Conservation (phyloP, 2,329 filamentous ascomycete species). For the Diaporthe humulicola region DNA sequence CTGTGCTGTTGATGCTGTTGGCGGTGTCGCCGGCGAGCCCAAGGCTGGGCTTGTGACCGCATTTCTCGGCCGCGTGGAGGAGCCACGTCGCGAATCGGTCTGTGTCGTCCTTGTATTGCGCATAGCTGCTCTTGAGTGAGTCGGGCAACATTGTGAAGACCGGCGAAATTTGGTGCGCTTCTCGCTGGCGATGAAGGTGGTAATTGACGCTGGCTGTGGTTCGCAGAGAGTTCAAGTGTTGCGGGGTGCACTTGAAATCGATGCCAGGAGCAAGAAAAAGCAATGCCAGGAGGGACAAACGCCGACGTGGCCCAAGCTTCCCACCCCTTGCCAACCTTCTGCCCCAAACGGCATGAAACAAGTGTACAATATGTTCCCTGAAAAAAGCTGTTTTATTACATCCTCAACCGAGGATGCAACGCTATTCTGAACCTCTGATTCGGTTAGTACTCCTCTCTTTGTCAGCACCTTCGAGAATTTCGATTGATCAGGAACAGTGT, state of each 20-base stretch:
- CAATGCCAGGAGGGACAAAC: background rate
- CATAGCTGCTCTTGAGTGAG: conserved; percentile 11
- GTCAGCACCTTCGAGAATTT: too few relatives aligned
- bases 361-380: too few relatives aligned
- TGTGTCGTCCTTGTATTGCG: conserved; percentile 16
- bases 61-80: conserved; percentile 2
- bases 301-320: background rate
- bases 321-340: background rate
- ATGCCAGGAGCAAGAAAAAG: too few relatives aligned
- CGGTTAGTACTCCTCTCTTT: too few relatives aligned
- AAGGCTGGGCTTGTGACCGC: background rate
- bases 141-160: background rate
- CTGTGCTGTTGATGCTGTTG: background rate
- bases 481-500: too few relatives aligned
- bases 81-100: conserved; percentile 19
- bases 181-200: background rate
- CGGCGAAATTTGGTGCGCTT: background rate
- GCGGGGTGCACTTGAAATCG: background rate
- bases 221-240: background rate
- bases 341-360: too few relatives aligned
- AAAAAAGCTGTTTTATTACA: too few relatives aligned
- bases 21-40: background rate
- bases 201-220: background rate
- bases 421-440: too few relatives aligned
- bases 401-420: too few relatives aligned